Percentiles rank a stretch among this genome's conserved stretches.
These are phyloP conservation scores for Teunomyces funiuensis DNA, from an alignment of 805 yeast species.

Conservation along the genomic window DNA sequence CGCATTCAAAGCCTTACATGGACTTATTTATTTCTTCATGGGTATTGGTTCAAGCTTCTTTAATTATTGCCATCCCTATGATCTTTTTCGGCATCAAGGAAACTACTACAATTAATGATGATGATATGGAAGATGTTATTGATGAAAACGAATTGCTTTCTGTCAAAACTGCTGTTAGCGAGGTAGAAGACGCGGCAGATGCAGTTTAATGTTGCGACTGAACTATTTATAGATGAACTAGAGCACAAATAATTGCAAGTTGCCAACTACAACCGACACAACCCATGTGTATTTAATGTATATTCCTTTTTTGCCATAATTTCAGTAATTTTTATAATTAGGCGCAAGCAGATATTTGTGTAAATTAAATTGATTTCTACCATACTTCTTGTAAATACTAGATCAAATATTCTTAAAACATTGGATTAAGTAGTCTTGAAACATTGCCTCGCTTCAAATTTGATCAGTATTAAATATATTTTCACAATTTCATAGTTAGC, in stretches of 20 bases:
- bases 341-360: no score
- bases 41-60: constrained; percentile 47
- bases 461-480: no score
- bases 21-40: constrained; percentile 47
- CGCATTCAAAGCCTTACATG: constrained; percentile 36
- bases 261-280: no score
- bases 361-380: no score
- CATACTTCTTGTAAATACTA: no score
- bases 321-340: no score
- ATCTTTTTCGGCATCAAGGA: constrained; percentile 45
- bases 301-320: no score
- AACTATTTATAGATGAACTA: not conserved
- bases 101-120: constrained; percentile 37
- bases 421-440: no score
- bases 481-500: no score
- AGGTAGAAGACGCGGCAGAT: not conserved
- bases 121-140: constrained; percentile 25
- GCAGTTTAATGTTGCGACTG: not conserved
- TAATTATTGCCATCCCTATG: constrained; percentile 50
- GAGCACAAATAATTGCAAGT: not conserved
- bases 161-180: constrained; percentile 17
- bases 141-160: constrained; percentile 26
- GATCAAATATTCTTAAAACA: no score
- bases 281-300: no score
- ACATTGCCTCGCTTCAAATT: no score